These are phyloP conservation scores for Endotrypanum monterogeii DNA, from an alignment of 208 protist genomes.

Conservation along the genomic window DNA sequence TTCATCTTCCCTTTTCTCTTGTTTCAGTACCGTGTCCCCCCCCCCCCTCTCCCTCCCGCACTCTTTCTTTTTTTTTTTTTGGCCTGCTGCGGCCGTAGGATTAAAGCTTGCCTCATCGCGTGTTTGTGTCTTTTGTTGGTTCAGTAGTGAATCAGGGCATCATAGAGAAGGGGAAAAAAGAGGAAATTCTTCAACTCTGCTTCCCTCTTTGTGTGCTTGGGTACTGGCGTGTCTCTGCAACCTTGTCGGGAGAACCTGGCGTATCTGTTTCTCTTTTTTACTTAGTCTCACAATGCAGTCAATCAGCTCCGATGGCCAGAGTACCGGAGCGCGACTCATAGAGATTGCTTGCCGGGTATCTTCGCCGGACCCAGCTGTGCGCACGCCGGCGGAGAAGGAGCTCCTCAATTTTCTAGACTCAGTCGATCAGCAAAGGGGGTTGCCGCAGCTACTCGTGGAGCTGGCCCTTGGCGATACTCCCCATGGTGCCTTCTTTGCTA, in stretches of 20 bases:
- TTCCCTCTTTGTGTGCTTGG: neutral
- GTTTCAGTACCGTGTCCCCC: neutral
- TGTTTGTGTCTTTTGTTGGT: neutral
- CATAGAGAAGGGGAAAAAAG: neutral
- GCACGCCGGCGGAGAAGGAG: slow-evolving; percentile 54
- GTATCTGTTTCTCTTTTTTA: neutral
- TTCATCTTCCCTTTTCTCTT: neutral
- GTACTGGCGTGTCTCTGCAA: neutral
- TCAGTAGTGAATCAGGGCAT: neutral
- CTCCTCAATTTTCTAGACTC: slow-evolving; percentile 64
- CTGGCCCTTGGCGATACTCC: slow-evolving; percentile 44
- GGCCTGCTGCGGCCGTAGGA: neutral
- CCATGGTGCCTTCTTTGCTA: slow-evolving; percentile 61
- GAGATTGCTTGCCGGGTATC: slow-evolving; percentile 41
- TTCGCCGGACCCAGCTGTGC: slow-evolving; percentile 50
- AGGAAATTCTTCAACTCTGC: neutral
- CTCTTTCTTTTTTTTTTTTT: neutral
- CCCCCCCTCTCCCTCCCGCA: too few species aligned
- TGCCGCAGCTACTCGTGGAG: slow-evolving; percentile 51
- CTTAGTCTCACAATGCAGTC: slow-evolving; percentile 36
- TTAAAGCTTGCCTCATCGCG: neutral
- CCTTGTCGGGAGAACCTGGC: neutral
- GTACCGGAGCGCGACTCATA: slow-evolving; percentile 31
- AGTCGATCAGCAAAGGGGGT: slow-evolving; percentile 71
- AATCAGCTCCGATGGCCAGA: slow-evolving; percentile 55